Conservation (phyloP, 495 filamentous ascomycete species). For the Xylaria cubensis region DNA sequence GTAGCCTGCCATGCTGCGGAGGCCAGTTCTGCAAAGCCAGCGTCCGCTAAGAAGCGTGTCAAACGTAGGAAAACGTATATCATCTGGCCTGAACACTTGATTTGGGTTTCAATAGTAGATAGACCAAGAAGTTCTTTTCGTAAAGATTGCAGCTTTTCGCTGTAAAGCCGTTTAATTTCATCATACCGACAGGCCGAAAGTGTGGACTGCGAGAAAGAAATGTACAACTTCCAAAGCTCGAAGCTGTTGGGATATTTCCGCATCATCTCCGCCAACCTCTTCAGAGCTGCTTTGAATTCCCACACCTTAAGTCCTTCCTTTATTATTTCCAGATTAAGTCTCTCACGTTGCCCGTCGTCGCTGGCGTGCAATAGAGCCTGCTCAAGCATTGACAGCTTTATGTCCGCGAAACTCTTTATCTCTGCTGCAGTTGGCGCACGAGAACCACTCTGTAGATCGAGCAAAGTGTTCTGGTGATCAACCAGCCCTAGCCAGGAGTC, state of each 20-base stretch:
- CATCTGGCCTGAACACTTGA: slow-evolving; percentile 57
- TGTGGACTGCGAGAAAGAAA: slow-evolving; percentile 76
- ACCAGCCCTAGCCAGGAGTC: slow-evolving; percentile 78
- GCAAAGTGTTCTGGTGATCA: slow-evolving; percentile 71
- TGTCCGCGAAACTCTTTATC: slow-evolving; percentile 69
- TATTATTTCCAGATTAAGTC: slow-evolving; percentile 70
- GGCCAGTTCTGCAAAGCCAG: slow-evolving; percentile 80
- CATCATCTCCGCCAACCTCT: slow-evolving; percentile 69
- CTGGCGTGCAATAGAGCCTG: slow-evolving; percentile 69
- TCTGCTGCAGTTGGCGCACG: slow-evolving; percentile 65
- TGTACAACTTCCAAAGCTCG: slow-evolving; percentile 73
- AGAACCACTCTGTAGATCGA: slow-evolving; percentile 50
- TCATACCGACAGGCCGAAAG: slow-evolving; percentile 74
- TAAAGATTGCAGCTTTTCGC: slow-evolving; percentile 61
- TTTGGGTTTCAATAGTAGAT: slow-evolving; percentile 28
- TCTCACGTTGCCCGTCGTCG: slow-evolving; percentile 53
- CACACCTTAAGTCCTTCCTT: slow-evolving; percentile 74
- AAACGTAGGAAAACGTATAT: slow-evolving; percentile 77
- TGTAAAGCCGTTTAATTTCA: slow-evolving; percentile 61
- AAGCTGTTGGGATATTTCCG: slow-evolving; percentile 64
- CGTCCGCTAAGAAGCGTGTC: slow-evolving; percentile 75
- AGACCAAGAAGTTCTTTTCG: slow-evolving; percentile 41
- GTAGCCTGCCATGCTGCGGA: slow-evolving; percentile 83
- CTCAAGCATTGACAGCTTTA: slow-evolving; percentile 82
- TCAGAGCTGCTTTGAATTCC: slow-evolving; percentile 66